These are phyloP conservation scores for Amyloporia xantha DNA, from an alignment of 768 basidiomycete species.

Conservation along the genomic window DNA sequence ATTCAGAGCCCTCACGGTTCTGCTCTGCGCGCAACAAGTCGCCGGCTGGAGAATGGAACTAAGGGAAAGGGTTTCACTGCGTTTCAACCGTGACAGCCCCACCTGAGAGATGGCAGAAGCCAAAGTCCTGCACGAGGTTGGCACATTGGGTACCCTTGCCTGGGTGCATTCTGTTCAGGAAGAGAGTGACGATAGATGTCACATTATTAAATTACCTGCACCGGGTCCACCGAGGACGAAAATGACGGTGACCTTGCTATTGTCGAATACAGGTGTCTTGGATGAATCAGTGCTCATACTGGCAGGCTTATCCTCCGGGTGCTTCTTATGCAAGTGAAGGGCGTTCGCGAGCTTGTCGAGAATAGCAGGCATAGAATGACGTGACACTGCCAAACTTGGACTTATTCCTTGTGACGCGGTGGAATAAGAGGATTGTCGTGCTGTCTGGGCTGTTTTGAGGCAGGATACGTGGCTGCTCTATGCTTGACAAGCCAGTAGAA, in stretches of 20 bases:
- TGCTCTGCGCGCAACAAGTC: constrained; percentile 96
- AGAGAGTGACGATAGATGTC: background rate
- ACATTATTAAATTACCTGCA: constrained; percentile 68
- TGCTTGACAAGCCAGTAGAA: constrained; percentile 52
- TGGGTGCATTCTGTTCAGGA: constrained; percentile 23
- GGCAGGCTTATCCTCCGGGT: constrained; percentile 2
- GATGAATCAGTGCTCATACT: background rate
- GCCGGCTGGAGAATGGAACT: constrained; percentile 70
- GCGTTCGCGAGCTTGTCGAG: constrained; percentile 36
- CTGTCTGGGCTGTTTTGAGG: constrained; percentile 53
- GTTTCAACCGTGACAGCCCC: constrained; percentile 17
- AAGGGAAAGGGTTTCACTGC: background rate
- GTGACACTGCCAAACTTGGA: constrained; percentile 7
- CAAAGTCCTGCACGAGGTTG: constrained; percentile 74
- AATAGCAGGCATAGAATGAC: constrained; percentile 30
- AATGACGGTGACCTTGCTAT: constrained; percentile 73
- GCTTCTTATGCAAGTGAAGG: constrained; percentile 25
- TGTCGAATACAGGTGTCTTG: constrained; percentile 51
- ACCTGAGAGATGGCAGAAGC: constrained; percentile 94
- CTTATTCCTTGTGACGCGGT: constrained; percentile 39
- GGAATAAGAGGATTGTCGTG: constrained; percentile 63
- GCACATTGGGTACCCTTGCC: constrained; percentile 96
- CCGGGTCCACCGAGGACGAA: constrained; percentile 98
- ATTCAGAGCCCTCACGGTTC: constrained; percentile 73
- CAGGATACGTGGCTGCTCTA: constrained; percentile 52